These are phyloP conservation scores for Henckelia pumila DNA, from an alignment of 257 asterid genomes.

Conservation along the genomic window DNA sequence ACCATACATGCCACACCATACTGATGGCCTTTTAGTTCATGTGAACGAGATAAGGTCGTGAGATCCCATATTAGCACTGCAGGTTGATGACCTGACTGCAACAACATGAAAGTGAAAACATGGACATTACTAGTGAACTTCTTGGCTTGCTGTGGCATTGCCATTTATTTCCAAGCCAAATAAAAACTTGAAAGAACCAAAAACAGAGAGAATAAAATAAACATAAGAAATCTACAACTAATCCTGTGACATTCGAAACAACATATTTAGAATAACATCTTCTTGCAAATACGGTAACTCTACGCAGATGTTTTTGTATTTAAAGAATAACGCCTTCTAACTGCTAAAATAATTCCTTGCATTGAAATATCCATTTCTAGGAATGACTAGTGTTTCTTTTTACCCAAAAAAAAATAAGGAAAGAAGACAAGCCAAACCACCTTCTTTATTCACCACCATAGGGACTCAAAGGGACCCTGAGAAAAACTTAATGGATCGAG, in stretches of 20 bases:
- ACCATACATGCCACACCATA: slow-evolving; percentile 65
- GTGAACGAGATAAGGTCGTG: slow-evolving; percentile 33
- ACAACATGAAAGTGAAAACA: slow-evolving; percentile 21
- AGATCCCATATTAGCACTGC: slow-evolving; percentile 58
- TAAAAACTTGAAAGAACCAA: too few species aligned
- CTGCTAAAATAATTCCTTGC: too few species aligned
- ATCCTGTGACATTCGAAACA: slow-evolving; percentile 9
- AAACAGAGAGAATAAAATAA: neutral
- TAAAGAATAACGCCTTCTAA: neutral
- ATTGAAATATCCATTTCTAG: too few species aligned
- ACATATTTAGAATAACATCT: neutral
- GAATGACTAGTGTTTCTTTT: too few species aligned
- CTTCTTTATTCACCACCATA: too few species aligned
- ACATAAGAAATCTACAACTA: neutral
- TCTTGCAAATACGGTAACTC: neutral
- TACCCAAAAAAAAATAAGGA: too few species aligned
- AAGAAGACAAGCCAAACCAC: too few species aligned
- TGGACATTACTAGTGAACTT: neutral
- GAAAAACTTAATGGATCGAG: too few species aligned
- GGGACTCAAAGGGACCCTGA: neutral
- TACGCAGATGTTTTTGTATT: neutral
- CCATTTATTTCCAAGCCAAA: too few species aligned
- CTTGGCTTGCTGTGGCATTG: neutral
- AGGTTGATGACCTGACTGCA: slow-evolving; percentile 64
- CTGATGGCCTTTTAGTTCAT: slow-evolving; percentile 60